Evolutionary conservation across 1,284 basidiomycete genomes (phyloP).

Genomic region (Irpex lacteus): DNA sequence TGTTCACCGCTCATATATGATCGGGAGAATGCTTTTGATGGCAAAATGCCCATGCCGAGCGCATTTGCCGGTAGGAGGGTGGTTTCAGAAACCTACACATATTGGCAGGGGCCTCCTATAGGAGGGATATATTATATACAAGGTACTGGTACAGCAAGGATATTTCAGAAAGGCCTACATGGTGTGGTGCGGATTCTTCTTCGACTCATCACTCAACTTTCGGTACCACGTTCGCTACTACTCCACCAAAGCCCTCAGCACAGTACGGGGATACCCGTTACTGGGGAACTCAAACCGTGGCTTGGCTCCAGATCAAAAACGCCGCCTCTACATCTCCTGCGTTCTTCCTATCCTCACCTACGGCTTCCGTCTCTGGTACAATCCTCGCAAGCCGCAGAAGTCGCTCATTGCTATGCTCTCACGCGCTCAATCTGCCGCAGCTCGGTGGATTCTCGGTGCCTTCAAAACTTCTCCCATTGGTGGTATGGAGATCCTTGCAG

Average conservation of each 20-base stretch:
- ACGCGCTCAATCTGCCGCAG: not conserved
- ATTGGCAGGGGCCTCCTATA: too few relatives aligned
- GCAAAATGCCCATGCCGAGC: too few relatives aligned
- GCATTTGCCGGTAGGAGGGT: too few relatives aligned
- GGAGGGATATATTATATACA: too few relatives aligned
- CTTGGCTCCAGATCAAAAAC: not conserved
- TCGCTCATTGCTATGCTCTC: not conserved
- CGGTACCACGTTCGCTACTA: constrained; percentile 25
- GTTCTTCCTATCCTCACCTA: not conserved
- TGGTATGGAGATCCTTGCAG: not conserved
- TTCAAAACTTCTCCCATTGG: not conserved
- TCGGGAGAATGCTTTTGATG: too few relatives aligned
- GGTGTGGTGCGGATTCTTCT: constrained; percentile 17
- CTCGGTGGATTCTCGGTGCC: not conserved
- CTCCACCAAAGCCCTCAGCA: constrained; percentile 6
- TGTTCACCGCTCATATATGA: too few relatives aligned
- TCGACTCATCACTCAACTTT: constrained; percentile 27
- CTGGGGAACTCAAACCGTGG: not conserved
- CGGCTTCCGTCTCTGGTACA: not conserved
- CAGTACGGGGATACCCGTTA: not conserved
- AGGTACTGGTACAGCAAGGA: too few relatives aligned
- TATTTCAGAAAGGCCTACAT: too few relatives aligned
- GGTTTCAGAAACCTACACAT: too few relatives aligned
- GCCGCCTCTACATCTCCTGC: not conserved
- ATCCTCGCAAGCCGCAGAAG: not conserved